These are phyloP conservation scores for Solanum piurae DNA, from an alignment of 257 asterid genomes.

Conservation along the genomic window DNA sequence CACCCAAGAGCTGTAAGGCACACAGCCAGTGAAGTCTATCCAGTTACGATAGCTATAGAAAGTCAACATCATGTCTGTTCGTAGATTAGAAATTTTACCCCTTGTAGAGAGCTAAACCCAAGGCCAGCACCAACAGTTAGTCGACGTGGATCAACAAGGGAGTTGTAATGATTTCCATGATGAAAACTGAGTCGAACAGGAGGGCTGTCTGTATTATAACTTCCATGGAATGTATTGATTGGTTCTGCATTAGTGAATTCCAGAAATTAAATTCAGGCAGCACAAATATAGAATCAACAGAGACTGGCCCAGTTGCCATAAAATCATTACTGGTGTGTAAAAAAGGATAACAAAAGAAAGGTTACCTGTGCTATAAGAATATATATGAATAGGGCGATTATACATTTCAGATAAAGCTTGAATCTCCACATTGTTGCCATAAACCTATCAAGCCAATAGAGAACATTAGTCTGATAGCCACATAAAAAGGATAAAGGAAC, in stretches of 20 bases:
- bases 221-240: conserved; percentile 87
- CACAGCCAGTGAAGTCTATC: background rate
- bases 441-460: conserved; percentile 43
- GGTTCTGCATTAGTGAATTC: conserved; percentile 50
- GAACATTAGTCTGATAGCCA: background rate
- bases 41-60: background rate
- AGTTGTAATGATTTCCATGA: conserved; percentile 94
- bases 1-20: background rate
- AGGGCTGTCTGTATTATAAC: conserved; percentile 78
- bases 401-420: conserved; percentile 95
- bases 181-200: conserved; percentile 91
- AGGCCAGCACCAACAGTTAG: conserved; percentile 83
- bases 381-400: conserved; percentile 94
- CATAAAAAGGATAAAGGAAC: background rate
- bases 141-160: conserved; percentile 92
- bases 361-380: conserved; percentile 89
- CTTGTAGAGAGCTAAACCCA: conserved; percentile 82
- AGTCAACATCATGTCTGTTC: background rate
- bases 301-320: background rate
- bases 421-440: conserved; percentile 92
- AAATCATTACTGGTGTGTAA: conserved; percentile 6
- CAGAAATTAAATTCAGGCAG: background rate
- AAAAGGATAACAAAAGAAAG: background rate
- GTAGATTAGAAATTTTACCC: conserved; percentile 35
- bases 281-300: background rate